These are phyloP conservation scores for Cyberlindnera mississippiensis DNA, from an alignment of 805 yeast species.

Conservation along the genomic window DNA sequence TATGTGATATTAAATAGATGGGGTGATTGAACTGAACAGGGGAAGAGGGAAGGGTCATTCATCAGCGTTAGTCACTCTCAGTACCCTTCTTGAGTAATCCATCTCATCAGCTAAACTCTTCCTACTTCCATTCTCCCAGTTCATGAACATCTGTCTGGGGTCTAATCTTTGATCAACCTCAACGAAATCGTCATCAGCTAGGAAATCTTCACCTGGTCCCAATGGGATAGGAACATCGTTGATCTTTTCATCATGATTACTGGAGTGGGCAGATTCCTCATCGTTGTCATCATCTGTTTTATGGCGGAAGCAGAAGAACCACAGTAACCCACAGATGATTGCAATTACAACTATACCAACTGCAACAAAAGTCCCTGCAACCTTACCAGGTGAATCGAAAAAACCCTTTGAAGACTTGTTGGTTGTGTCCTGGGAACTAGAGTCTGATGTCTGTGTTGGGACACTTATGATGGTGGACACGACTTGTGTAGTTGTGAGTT, in stretches of 20 bases:
- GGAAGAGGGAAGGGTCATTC: not conserved
- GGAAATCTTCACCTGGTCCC: constrained; percentile 6
- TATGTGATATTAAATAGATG: too few species aligned
- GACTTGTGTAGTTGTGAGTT: constrained; percentile 25
- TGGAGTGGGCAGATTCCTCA: constrained; percentile 9
- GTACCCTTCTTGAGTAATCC: constrained; percentile 54
- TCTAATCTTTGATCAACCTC: constrained; percentile 60
- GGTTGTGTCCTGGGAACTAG: constrained; percentile 12
- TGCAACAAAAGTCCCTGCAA: constrained; percentile 75
- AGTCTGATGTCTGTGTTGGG: constrained; percentile 20
- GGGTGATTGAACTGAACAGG: not conserved
- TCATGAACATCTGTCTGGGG: constrained; percentile 49
- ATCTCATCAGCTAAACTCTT: constrained; percentile 50
- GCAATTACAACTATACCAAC: constrained; percentile 61
- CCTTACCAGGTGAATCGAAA: constrained; percentile 64
- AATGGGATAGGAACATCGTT: constrained; percentile 2
- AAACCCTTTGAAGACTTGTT: constrained; percentile 33
- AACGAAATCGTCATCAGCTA: constrained; percentile 22
- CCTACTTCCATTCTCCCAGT: constrained; percentile 42
- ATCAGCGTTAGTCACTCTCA: constrained; percentile 46
- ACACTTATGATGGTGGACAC: constrained; percentile 24
- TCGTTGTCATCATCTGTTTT: constrained; percentile 17
- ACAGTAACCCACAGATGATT: constrained; percentile 40
- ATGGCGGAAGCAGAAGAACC: constrained; percentile 37
- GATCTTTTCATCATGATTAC: constrained; percentile 16